A percentile compares a stretch with the other conserved stretches of the same genome.
Evolutionary conservation across 2,329 filamentous ascomycete genomes (phyloP).

Genomic region (Aspergillus carbonarius): DNA sequence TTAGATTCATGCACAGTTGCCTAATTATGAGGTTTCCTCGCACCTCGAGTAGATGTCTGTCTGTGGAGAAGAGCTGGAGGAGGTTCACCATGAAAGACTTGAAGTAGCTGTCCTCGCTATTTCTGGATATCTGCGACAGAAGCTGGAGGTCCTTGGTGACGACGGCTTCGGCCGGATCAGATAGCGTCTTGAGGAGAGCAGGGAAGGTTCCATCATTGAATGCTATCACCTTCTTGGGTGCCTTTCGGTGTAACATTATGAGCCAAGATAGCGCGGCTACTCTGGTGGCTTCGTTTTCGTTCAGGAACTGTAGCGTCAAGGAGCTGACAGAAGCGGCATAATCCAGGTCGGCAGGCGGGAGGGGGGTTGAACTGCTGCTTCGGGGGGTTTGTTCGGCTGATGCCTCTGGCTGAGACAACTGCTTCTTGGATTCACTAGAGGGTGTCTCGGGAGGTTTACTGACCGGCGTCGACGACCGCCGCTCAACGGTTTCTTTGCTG

Average conservation of each 20-base stretch:
- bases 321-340: constrained; percentile 94
- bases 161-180: constrained; percentile 90
- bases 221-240: constrained; percentile 85
- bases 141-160: constrained; percentile 93
- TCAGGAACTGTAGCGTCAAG: constrained; percentile 87
- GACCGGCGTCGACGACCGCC: constrained; percentile 44
- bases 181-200: constrained; percentile 90
- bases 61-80: constrained; percentile 91
- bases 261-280: constrained; percentile 94
- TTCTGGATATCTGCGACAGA: constrained; percentile 91
- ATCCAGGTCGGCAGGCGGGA: constrained; percentile 69
- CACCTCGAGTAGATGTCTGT: constrained; percentile 84
- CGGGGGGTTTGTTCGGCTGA: constrained; percentile 44
- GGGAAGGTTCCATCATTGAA: constrained; percentile 98
- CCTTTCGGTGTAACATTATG: constrained; percentile 96
- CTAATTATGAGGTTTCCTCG: constrained; percentile 95
- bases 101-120: constrained; percentile 97
- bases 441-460: constrained; percentile 30
- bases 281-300: constrained; percentile 93
- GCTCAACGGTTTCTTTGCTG: constrained; percentile 39
- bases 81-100: constrained; percentile 98
- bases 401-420: constrained; percentile 29
- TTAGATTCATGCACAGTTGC: constrained; percentile 88
- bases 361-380: constrained; percentile 49
- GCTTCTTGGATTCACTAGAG: constrained; percentile 30